Conservation (phyloP, 306 rosid genomes). For the Argentina anserina region DNA sequence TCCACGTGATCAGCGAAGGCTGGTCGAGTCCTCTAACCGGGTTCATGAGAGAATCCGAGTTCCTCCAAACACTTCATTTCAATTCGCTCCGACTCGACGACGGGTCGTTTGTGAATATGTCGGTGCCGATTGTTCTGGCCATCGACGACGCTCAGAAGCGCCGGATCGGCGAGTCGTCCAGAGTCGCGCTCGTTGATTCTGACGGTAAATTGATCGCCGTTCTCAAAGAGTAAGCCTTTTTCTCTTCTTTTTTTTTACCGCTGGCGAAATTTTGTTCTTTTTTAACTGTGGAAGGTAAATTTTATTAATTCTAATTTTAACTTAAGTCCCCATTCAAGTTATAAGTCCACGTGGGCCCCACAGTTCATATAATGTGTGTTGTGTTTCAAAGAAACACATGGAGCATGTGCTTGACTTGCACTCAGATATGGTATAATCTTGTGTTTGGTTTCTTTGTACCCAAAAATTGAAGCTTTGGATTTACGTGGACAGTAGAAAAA, state of each 20-base stretch:
- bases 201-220: conserved; percentile 64
- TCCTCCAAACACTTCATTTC: conserved; percentile 99
- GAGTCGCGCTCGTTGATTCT: conserved; percentile 74
- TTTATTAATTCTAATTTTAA: too few species aligned
- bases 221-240: conserved; percentile 61
- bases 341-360: neutral
- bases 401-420: neutral
- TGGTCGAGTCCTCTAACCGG: conserved; percentile 94
- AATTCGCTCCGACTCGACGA: conserved; percentile 71
- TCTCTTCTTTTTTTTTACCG: neutral
- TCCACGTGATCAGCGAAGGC: conserved; percentile 92
- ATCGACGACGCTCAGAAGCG: conserved; percentile 81
- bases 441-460: too few species aligned
- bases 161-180: conserved; percentile 59
- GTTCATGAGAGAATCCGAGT: conserved; percentile 95
- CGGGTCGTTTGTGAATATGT: conserved; percentile 87
- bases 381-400: neutral
- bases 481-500: neutral
- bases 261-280: neutral
- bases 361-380: neutral
- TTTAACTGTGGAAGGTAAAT: too few species aligned
- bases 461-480: too few species aligned
- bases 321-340: neutral
- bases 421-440: too few species aligned
- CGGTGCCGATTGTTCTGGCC: conserved; percentile 86